A percentile compares a stretch with the other conserved stretches of the same genome.
Evolutionary conservation across 2,329 filamentous ascomycete species (phyloP).

Genomic region (Geosmithia flava): DNA sequence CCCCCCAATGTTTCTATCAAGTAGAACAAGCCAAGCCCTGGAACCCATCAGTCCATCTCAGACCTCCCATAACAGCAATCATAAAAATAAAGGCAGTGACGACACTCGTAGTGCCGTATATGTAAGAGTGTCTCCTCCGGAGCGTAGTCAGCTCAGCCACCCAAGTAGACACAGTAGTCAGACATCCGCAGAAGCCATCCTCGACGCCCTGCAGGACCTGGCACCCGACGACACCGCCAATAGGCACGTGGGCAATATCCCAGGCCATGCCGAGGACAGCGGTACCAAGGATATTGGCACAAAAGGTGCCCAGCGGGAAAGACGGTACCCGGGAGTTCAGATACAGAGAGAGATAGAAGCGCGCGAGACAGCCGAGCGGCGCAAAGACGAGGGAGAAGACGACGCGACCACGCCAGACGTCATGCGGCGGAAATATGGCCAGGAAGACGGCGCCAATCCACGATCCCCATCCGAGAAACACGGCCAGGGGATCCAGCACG

Average conservation of each 20-base stretch:
- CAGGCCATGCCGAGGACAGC: constrained; percentile 63
- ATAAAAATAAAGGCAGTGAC: constrained; percentile 42
- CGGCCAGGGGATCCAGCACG: constrained; percentile 49
- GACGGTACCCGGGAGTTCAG: constrained; percentile 55
- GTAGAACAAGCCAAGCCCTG: constrained; percentile 22
- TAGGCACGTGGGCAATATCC: constrained; percentile 59
- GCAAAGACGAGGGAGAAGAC: constrained; percentile 74
- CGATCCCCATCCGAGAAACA: constrained; percentile 55
- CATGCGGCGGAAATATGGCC: constrained; percentile 57
- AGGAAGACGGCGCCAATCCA: constrained; percentile 73
- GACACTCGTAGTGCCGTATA: constrained; percentile 55
- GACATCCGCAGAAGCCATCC: constrained; percentile 56
- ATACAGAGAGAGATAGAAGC: constrained; percentile 59
- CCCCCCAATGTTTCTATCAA: neutral
- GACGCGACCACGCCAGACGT: constrained; percentile 63
- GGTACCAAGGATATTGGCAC: constrained; percentile 68
- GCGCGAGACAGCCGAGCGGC: constrained; percentile 61
- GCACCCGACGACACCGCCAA: constrained; percentile 47
- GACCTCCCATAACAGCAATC: constrained; percentile 62
- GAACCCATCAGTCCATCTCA: constrained; percentile 57
- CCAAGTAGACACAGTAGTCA: constrained; percentile 58
- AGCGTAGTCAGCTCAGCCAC: constrained; percentile 46
- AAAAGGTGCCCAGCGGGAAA: constrained; percentile 81
- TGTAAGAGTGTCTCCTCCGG: constrained; percentile 44
- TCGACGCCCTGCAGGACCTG: constrained; percentile 55